A percentile compares a stretch with the other conserved stretches of the same genome.
Conservation (phyloP, 1,139 yeast genomes). For the Debaryomycetaceae sp. region DNA sequence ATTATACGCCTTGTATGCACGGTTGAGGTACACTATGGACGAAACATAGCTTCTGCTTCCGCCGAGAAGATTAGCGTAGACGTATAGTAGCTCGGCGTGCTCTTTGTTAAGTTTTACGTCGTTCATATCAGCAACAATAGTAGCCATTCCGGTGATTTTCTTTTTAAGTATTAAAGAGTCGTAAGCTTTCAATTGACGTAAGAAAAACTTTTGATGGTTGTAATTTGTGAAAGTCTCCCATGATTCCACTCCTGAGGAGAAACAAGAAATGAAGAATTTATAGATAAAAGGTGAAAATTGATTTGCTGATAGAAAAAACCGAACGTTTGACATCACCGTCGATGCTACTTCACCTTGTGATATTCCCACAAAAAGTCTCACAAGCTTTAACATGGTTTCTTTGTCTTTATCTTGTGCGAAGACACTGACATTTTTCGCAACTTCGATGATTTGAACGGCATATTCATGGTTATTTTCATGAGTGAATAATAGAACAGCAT, state of each 20-base stretch:
- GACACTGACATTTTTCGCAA: constrained; percentile 74
- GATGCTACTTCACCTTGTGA: constrained; percentile 47
- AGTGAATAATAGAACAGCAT: constrained; percentile 62
- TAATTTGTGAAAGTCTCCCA: constrained; percentile 65
- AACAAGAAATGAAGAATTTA: constrained; percentile 64
- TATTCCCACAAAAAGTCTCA: constrained; percentile 63
- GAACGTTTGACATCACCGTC: constrained; percentile 50
- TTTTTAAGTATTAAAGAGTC: constrained; percentile 59
- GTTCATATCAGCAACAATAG: constrained; percentile 46
- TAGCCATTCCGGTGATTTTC: constrained; percentile 75
- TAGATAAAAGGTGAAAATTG: constrained; percentile 74
- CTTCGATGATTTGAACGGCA: constrained; percentile 67
- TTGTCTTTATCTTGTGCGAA: constrained; percentile 59
- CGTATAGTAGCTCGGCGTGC: constrained; percentile 69
- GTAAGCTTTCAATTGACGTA: constrained; percentile 85
- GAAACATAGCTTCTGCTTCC: constrained; percentile 83
- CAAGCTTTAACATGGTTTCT: constrained; percentile 58
- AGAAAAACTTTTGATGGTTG: constrained; percentile 82
- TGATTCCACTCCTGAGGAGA: constrained; percentile 58
- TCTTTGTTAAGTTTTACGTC: constrained; percentile 42
- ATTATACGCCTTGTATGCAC: constrained; percentile 59
- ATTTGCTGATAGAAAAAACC: constrained; percentile 60
- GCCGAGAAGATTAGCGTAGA: constrained; percentile 77
- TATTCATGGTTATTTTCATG: constrained; percentile 59
- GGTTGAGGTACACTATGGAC: constrained; percentile 63